Base-by-base conservation (phyloP, 2,329 filamentous ascomycete species). In the Emergomyces orientalis region DNA sequence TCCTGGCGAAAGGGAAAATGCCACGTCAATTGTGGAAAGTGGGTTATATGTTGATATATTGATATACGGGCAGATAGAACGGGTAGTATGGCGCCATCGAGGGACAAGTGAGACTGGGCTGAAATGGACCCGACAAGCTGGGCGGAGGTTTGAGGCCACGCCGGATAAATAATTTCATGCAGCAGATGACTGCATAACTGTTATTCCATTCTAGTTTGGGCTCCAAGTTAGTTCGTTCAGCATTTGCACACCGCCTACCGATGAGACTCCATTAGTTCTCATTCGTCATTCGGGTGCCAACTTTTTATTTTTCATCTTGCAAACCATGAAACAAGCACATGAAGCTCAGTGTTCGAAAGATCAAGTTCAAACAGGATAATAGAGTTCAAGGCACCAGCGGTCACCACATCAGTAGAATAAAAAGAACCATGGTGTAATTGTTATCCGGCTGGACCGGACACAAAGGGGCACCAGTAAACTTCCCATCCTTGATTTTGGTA, bases 111-210 rank as follows among this genome's bases (percentile, higher is more conserved):
- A 27, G 56, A 19, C n/a, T 30, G 39, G 39, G 39, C n/a, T 59
- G 56, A 41, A 45, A 60, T 41, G 59, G 59, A 60, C 59, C 59
- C 59, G 59, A 60, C 59, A 60, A 60, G 37, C 30, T 52, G 59
- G 59, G 43, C 45, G 59, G 57, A 47, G 19, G 41, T 34, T 59
- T 59, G 13, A 60, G 19, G 22, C 59, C 45, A 41, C n/a, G 47
- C n/a, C 30, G 45, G 49, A 39, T 37, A 54, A 25, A 30, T 39
- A 27, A 54, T 52, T 51, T 41, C 59, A 13, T 60, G 59, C 45
- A 60, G 45, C 45, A 37, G 22, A 39, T 57, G 32, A 17, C n/a
- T 41, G 34, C 32, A 27, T 41, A 39, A 39, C 14, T 57, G 4
- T 52, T 14, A 17, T 37, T 41, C 54, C 22, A 41, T 57, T 57